These are phyloP conservation scores for Laetiporus sulphureus DNA, from an alignment of 1,284 basidiomycete genomes.

Conservation along the genomic window DNA sequence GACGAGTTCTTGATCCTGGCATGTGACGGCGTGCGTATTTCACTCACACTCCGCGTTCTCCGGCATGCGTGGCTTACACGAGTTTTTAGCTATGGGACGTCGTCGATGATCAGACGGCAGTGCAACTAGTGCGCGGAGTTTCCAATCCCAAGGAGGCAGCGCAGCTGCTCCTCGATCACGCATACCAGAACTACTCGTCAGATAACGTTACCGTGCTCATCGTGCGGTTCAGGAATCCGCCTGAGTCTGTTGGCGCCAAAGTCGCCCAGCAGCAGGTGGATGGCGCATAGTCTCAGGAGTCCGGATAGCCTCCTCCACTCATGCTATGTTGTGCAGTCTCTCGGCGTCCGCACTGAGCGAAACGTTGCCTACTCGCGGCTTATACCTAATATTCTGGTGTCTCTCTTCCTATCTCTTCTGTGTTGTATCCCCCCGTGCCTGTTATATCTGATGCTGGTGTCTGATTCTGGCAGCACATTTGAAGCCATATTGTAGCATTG, in stretches of 20 bases:
- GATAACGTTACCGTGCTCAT: conserved; percentile 87
- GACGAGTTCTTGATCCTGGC: conserved; percentile 96
- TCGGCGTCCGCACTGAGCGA: too few relatives aligned
- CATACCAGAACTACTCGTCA: conserved; percentile 81
- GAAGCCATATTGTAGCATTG: too few relatives aligned
- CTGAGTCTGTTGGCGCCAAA: conserved; percentile 8
- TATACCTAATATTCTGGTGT: too few relatives aligned
- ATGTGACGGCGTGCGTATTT: conserved; percentile 80
- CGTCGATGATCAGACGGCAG: conserved; percentile 85
- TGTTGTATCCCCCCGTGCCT: too few relatives aligned
- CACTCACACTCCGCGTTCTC: background rate
- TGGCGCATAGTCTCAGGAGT: too few relatives aligned
- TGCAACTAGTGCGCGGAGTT: conserved; percentile 75
- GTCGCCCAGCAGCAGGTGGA: background rate
- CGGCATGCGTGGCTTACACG: background rate
- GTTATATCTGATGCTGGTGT: too few relatives aligned
- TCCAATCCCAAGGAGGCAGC: conserved; percentile 83
- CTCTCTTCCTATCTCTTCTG: too few relatives aligned
- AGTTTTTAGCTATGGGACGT: conserved; percentile 94
- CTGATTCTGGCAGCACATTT: too few relatives aligned
- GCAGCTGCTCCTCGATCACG: conserved; percentile 75
- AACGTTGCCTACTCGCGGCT: too few relatives aligned
- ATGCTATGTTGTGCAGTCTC: too few relatives aligned
- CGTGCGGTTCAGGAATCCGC: conserved; percentile 58
- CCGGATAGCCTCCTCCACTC: too few relatives aligned